Base-by-base conservation (phyloP, 1,284 basidiomycete genomes). In the Rhodofomes roseus region DNA sequence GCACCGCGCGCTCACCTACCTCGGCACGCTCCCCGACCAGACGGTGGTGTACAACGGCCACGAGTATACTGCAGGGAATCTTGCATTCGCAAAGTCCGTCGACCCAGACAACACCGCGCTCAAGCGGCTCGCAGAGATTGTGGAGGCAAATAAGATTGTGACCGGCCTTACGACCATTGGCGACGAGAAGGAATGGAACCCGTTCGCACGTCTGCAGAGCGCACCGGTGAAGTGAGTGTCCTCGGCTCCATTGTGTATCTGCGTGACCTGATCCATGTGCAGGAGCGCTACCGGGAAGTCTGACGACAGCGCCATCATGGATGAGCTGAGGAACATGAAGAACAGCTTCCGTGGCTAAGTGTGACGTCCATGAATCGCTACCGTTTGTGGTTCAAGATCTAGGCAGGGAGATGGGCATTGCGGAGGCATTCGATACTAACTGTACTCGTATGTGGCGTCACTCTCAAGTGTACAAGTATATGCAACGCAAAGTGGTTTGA, bases 11-110 rank as follows among this genome's bases (percentile, higher is more conserved):
- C 82, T 97, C 44, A 83, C 84, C 37, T 89, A 93, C 69, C 81
- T 96, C 61, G 85, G 81, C 14, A 81, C 81, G 0, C 81, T 99
- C 11, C 95, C 96, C 0, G 79, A 89, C 62, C 79, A 89, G 60
- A 98, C 96, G 0, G 71, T 92, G 53, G 88, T 95, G 8, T 95
- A 91, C 77, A 90, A 91, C 68, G 96, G 96, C 0, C 96, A 99
- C 76, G 95, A 97, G 74, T 97, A 96, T 77, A 96, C 95, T 4
- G 76, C 75, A 7, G 82, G 83, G 44, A 94, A 81, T 63, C 68
- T 85, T 54, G 80, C 81, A 7, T 92, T 93, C 71, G 88, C 78
- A 1, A 80, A 77, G 64, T 75, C 77, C 44, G 76, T 96, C 58
- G 90, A 95, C 59, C 86, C 90, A 0, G 71, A 77, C 5, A 89